Conservation (phyloP, 306 rosid species). For the Macrotyloma uniflorum region DNA sequence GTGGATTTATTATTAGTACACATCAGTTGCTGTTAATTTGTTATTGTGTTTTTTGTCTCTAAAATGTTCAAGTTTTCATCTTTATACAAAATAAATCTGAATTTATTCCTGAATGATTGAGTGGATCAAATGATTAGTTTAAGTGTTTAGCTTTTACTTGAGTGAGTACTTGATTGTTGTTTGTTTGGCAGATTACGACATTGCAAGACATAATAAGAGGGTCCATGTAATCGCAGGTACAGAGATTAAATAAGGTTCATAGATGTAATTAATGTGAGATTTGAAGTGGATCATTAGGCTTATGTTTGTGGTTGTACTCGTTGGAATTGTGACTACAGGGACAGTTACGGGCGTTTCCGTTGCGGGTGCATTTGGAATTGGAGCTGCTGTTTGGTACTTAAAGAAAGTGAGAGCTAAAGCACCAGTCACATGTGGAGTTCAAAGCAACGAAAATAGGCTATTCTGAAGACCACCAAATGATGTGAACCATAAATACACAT, state of each 20-base stretch:
- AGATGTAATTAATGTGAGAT: neutral
- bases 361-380: constrained; percentile 82
- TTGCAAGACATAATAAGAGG: constrained; percentile 50
- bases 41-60: too few relatives aligned
- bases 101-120: too few relatives aligned
- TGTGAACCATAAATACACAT: constrained; percentile 22
- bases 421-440: constrained; percentile 90
- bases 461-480: constrained; percentile 52
- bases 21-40: too few relatives aligned
- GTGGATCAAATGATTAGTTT: neutral
- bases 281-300: neutral
- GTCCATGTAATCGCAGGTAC: constrained; percentile 83
- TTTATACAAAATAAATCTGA: too few relatives aligned
- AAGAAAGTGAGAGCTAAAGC: constrained; percentile 79
- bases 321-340: constrained; percentile 56
- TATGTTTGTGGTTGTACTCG: neutral
- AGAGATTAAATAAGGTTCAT: neutral
- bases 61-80: too few relatives aligned
- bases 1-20: too few relatives aligned
- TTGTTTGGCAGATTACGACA: constrained; percentile 64
- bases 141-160: neutral
- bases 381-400: constrained; percentile 80
- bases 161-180: neutral
- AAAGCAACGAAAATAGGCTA: constrained; percentile 84
- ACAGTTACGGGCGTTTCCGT: constrained; percentile 69